Conservation (phyloP, 169 alveolate species). For the Plasmodium knowlesi region DNA sequence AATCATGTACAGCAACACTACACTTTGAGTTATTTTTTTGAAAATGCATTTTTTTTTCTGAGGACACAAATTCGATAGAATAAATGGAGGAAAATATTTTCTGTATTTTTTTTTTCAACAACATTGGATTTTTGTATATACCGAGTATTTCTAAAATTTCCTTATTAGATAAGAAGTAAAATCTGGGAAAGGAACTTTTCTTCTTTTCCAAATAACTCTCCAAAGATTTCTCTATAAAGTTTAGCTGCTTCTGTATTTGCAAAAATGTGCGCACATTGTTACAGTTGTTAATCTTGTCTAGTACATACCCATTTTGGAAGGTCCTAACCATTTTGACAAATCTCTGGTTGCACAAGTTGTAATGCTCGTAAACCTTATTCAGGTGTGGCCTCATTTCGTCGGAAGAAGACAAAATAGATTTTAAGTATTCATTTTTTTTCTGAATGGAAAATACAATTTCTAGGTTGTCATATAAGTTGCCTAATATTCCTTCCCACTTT, state of each 20-base stretch:
- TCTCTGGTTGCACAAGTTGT: constrained; percentile 84
- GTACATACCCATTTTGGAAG: constrained; percentile 61
- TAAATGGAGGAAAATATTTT: constrained; percentile 95
- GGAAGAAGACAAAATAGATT: constrained; percentile 88
- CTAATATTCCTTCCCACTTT: constrained; percentile 91
- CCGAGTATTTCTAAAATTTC: constrained; percentile 95
- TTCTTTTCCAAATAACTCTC: constrained; percentile 94
- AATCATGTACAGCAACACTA: not conserved
- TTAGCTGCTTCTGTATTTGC: constrained; percentile 84
- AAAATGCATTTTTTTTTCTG: constrained; percentile 64
- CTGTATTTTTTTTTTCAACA: constrained; percentile 93
- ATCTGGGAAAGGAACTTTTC: constrained; percentile 95
- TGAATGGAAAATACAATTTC: constrained; percentile 90
- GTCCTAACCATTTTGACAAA: constrained; percentile 79
- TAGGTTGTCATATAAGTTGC: constrained; percentile 91
- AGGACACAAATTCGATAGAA: constrained; percentile 83
- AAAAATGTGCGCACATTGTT: constrained; percentile 86
- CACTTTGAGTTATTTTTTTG: constrained; percentile 28
- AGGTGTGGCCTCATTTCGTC: constrained; percentile 60
- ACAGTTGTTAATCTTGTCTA: constrained; percentile 85
- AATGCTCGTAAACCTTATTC: constrained; percentile 84
- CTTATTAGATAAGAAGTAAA: constrained; percentile 95
- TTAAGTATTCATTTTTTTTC: constrained; percentile 91
- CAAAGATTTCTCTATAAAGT: constrained; percentile 92
- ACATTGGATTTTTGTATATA: constrained; percentile 92